Evolutionary conservation across 345 rosid species (phyloP), one percentile per base, ranked within the genome.

Genomic region (Tarenaya hassleriana): DNA sequence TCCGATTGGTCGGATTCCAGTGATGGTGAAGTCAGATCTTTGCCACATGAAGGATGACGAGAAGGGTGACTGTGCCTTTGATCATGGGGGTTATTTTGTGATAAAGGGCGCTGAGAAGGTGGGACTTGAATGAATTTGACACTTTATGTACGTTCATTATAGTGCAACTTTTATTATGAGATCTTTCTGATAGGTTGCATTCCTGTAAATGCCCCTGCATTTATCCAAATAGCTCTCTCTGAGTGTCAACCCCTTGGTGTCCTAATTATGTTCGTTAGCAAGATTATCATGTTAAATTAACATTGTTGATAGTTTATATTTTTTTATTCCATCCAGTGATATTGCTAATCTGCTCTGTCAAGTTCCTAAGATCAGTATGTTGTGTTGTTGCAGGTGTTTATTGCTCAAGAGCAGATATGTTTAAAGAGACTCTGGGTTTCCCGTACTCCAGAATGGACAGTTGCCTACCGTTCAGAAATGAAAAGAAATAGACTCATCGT

Each of bases 31-130:
- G 56, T 87, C 98, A 44, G 68, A 76, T 14, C 77, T 84, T 14
- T 91, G 95, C 68, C 79, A 95, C 72, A 76, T 81, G 80, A 68
- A 31, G 16, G 77, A 56, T 41, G 69, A 27, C 54, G 45, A 39
- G 51, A 64, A 65, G 59, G 76, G 61, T 41, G 95, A 91, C 40
- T 91, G 98, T 64, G 96, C 81, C 38, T 91, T 77, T 75, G 98
- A 91, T 56, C 89, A 77, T 13, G 94, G 96, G 38, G 98, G 94
- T 29, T 91, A 82, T 62, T 91, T 91, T 66, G 44, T 84, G 56
- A 77, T 91, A 41, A 91, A 91, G 65, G 96, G 98, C 9, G 95
- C 96, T 45, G 96, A 91, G 62, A 91, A 91, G 84, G 96, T 79
- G 57, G 70, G 66, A 24, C 62, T 56, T 52, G n/a, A n/a, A 20